A percentile compares a stretch with the other conserved stretches of the same genome.
Evolutionary conservation across 148 eudicot species (phyloP).

Genomic region (Vaccinium myrtillus): DNA sequence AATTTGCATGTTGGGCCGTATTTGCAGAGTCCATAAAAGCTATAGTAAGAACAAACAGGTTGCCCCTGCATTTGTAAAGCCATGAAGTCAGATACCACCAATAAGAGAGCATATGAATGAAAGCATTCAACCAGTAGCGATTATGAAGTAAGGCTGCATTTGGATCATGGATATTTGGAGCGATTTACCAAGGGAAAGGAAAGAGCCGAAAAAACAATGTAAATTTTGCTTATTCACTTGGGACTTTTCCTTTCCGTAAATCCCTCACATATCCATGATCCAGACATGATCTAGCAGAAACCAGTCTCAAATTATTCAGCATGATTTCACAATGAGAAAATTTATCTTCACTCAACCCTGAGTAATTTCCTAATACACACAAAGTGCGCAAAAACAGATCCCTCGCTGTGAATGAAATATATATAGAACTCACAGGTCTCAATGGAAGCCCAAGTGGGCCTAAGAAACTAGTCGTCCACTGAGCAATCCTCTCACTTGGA

Average conservation of each 20-base stretch:
- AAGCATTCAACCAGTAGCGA: not conserved
- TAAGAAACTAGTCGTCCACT: constrained; percentile 30
- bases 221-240: not conserved
- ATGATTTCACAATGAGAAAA: not conserved
- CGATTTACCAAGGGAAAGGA: not conserved
- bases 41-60: constrained; percentile 49
- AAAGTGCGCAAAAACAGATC: not conserved
- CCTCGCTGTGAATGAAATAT: not conserved
- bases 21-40: constrained; percentile 50
- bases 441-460: constrained; percentile 80
- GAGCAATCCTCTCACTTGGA: constrained; percentile 55
- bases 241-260: not conserved
- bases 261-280: not conserved
- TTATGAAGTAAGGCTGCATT: not conserved
- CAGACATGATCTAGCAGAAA: not conserved
- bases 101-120: not conserved
- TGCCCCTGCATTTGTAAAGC: constrained; percentile 43
- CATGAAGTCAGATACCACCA: not conserved
- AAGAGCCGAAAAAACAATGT: not conserved
- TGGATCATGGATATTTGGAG: not conserved
- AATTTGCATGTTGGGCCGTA: constrained; percentile 65
- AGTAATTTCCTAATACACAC: not conserved
- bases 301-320: constrained; percentile 1
- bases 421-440: constrained; percentile 58
- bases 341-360: not conserved